Percentiles rank a stretch among this genome's conserved stretches.
phyloP scores from a whole-genome alignment of 768 basidiomycete genomes.

The Lentinus tigrinus region DNA sequence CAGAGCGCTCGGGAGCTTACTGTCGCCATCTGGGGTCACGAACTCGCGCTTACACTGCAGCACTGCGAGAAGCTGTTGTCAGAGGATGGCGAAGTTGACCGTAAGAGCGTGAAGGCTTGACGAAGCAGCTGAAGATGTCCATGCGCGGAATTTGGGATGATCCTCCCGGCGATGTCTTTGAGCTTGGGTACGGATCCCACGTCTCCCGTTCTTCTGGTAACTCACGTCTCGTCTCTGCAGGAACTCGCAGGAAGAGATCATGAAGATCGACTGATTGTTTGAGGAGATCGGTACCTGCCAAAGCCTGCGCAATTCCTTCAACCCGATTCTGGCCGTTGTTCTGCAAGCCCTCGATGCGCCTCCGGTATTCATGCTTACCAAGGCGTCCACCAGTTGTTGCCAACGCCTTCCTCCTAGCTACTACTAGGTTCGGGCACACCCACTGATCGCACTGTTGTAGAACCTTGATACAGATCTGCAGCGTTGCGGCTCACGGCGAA shows the following conservation, averaged over 20 bases:
- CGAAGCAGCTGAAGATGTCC: slow-evolving; percentile 56
- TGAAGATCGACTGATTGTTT: slow-evolving; percentile 64
- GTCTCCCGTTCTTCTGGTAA: neutral
- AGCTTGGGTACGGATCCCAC: slow-evolving; percentile 59
- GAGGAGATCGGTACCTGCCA: slow-evolving; percentile 80
- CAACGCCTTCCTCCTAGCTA: too few relatives aligned
- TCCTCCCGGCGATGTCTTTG: slow-evolving; percentile 70
- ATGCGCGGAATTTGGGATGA: slow-evolving; percentile 76
- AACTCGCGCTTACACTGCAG: slow-evolving; percentile 69
- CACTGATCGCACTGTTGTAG: too few relatives aligned
- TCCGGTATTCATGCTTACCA: slow-evolving; percentile 90
- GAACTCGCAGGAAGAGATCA: slow-evolving; percentile 71
- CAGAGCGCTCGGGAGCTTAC: slow-evolving; percentile 86
- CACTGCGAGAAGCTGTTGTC: slow-evolving; percentile 52
- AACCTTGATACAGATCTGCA: too few relatives aligned
- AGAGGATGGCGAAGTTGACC: slow-evolving; percentile 29
- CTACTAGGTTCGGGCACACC: too few relatives aligned
- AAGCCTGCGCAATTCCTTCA: slow-evolving; percentile 75
- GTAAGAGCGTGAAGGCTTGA: slow-evolving; percentile 45
- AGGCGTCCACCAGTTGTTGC: too few relatives aligned
- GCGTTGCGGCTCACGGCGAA: too few relatives aligned
- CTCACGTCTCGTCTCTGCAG: slow-evolving; percentile 3
- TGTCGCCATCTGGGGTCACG: slow-evolving; percentile 78
- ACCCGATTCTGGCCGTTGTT: slow-evolving; percentile 79
- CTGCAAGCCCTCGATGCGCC: slow-evolving; percentile 79